Percentiles rank a stretch among this genome's conserved stretches.
Conservation (phyloP, 2,329 filamentous ascomycete genomes). For the Hymenoscyphus linearis region DNA sequence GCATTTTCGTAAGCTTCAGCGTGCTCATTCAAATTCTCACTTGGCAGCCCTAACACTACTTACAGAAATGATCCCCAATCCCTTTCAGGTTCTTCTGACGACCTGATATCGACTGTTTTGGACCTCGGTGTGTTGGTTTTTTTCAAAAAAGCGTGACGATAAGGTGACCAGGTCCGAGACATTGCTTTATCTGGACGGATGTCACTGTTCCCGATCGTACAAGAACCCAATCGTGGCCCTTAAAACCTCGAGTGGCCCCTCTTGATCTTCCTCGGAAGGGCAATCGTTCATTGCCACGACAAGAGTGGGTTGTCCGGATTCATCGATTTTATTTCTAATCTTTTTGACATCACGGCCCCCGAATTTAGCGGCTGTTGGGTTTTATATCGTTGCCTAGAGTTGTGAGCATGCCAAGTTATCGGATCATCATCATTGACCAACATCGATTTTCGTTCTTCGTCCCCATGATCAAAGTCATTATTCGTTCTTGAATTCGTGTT, state of each 20-base stretch:
- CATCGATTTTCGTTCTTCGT: too few relatives aligned
- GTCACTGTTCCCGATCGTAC: conserved; percentile 1
- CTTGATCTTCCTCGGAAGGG: not conserved
- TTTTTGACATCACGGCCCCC: not conserved
- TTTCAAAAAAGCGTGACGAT: not conserved
- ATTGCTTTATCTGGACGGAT: conserved; percentile 4
- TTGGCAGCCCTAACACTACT: not conserved
- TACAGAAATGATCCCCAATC: not conserved
- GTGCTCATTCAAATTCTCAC: not conserved
- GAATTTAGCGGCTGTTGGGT: not conserved
- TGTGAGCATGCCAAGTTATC: too few relatives aligned
- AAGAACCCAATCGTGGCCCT: not conserved
- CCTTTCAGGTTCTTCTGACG: not conserved
- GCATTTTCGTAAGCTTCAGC: not conserved
- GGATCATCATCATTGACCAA: too few relatives aligned
- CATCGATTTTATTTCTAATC: not conserved
- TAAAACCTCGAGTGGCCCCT: not conserved
- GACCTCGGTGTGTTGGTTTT: not conserved
- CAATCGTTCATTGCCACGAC: not conserved
- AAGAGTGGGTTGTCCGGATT: not conserved
- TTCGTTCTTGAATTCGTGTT: too few relatives aligned
- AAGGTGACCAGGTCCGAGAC: not conserved
- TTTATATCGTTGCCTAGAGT: too few relatives aligned
- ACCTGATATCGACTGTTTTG: not conserved
- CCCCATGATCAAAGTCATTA: too few relatives aligned